phyloP scores from a whole-genome alignment of 345 rosid species.

The Eucalyptus marginata region DNA sequence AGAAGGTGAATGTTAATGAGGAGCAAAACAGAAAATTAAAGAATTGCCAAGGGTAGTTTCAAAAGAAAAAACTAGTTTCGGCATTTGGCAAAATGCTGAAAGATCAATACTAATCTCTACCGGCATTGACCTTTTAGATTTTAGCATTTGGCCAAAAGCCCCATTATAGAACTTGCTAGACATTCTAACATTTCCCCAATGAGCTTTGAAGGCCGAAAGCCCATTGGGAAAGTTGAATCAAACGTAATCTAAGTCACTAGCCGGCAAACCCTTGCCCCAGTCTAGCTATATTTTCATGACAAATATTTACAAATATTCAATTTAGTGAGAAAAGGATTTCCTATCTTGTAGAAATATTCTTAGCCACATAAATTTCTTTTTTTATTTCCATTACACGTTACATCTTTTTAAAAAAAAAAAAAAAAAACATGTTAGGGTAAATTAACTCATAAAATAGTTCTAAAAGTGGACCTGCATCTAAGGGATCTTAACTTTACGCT shows the following conservation, averaged over 20 bases:
- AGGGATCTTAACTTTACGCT: neutral
- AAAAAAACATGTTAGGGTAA: neutral
- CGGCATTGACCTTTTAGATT: fast-evolving
- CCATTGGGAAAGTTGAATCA: too few relatives aligned
- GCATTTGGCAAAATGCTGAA: fast-evolving
- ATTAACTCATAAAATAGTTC: neutral
- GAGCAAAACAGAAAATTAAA: too few relatives aligned
- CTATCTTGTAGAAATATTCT: neutral
- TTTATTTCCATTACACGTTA: too few relatives aligned
- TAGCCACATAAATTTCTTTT: neutral
- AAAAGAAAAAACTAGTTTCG: too few relatives aligned
- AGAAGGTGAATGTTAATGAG: too few relatives aligned
- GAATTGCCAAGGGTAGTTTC: fast-evolving
- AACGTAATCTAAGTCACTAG: neutral
- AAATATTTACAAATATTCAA: neutral
- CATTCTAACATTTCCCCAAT: fast-evolving
- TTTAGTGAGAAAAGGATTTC: neutral
- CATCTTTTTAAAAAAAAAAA: neutral
- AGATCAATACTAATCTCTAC: too few relatives aligned
- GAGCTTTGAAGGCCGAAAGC: fast-evolving
- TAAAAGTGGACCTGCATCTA: neutral
- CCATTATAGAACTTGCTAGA: fast-evolving
- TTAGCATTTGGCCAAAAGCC: too few relatives aligned
- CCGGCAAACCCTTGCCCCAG: fast-evolving
- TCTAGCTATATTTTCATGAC: neutral